Evolutionary conservation across 495 filamentous ascomycete species (phyloP), one percentile per base, ranked within the genome.

Genomic region (Achaetomiella virescens): DNA sequence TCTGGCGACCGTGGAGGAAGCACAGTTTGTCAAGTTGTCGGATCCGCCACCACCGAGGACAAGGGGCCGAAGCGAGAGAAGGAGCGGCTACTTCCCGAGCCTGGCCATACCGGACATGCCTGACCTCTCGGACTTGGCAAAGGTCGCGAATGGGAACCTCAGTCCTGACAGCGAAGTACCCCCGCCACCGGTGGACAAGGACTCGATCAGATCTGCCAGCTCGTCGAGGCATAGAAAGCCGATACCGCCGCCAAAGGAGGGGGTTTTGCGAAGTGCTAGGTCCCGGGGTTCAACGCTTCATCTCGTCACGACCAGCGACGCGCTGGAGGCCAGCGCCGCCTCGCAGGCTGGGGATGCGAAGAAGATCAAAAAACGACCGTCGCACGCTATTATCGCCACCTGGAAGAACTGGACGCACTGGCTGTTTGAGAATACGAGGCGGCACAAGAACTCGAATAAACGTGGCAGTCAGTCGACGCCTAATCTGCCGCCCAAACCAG

Each of bases 231-330:
- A 79, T 44, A 71, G 79, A 41, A 81, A 85, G 37, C 91, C 90
- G n/a, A 72, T 85, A 46, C 88, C 85, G 12, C 91, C 91, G 47
- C 91, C 90, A 2, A 96, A 96, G 68, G 91, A 96, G 63, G 77
- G 79, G 8, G 70, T 77, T 11, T 50, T 81, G 27, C 71, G 80
- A 64, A 80, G 79, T 48, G 79, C 84, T 52, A 75, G 83, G 53
- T 88, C 86, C 33, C 74, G 87, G 43, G 84, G 85, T 24, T 95
- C 89, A 63, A 89, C 86, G 55, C 77, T 95, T 20, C 88, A 93
- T 63, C 81, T 90, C 17, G 87, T 91, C 45, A 84, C 87, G 11
- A 85, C 84, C 0, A 72, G 70, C 44, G 76, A 76, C 35, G 73
- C 69, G 5, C 49, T 78, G 21, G 67, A 57, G 12, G 42, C 54